Percentiles rank a stretch among this genome's conserved stretches.
Conservation (phyloP, 352 stramenopile genomes). For the Pythium rishiriense region DNA sequence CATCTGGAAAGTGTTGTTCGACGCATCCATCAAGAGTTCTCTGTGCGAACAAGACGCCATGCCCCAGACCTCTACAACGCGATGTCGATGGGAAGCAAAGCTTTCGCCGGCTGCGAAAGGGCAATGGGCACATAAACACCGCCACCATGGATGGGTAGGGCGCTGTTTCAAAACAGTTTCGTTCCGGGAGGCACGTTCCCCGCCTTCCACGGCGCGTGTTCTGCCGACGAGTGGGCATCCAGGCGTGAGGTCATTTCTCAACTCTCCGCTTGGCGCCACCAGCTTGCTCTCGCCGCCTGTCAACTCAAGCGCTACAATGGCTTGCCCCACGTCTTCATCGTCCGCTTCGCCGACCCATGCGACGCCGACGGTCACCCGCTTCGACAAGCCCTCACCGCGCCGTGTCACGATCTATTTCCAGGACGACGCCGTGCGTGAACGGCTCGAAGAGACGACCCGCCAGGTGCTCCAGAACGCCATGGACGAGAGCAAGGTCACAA, state of each 20-base stretch:
- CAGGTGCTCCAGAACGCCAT: not conserved
- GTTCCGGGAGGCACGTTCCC: not conserved
- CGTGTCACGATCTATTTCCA: constrained; percentile 21
- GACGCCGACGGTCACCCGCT: not conserved
- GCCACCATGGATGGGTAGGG: not conserved
- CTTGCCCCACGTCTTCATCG: not conserved
- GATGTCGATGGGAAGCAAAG: too few species aligned
- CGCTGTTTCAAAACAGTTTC: not conserved
- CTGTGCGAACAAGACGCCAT: too few species aligned
- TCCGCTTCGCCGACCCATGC: too few species aligned
- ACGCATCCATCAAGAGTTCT: too few species aligned
- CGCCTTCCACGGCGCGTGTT: too few species aligned
- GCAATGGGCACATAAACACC: not conserved
- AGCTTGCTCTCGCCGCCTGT: not conserved
- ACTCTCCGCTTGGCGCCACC: too few species aligned
- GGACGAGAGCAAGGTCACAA: not conserved
- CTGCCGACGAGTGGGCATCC: too few species aligned
- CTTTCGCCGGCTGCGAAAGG: too few species aligned
- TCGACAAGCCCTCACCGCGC: not conserved
- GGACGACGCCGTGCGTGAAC: constrained; percentile 14
- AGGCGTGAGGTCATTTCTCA: not conserved
- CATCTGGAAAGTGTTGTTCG: too few species aligned
- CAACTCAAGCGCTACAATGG: not conserved
- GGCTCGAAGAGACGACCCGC: not conserved
- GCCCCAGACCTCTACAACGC: too few species aligned